Evolutionary conservation across 352 stramenopile genomes (phyloP).

Genomic region (Aphanomyces astaci): DNA sequence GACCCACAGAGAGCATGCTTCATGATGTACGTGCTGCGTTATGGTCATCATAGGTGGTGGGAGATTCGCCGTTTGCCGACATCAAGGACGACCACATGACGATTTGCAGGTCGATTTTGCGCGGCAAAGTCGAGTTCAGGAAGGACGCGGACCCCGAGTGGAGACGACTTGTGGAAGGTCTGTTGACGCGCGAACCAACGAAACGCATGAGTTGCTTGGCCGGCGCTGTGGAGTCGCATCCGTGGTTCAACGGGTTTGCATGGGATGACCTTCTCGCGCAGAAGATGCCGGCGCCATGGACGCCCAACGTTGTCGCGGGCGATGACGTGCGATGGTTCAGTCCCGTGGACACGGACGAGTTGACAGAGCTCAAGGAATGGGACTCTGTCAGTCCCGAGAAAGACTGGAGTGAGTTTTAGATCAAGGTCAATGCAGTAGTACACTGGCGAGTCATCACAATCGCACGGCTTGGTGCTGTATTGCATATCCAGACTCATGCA

Average conservation of each 20-base stretch:
- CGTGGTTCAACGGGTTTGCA: conserved; percentile 39
- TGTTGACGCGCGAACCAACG: conserved; percentile 40
- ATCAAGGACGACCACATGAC: conserved; percentile 30
- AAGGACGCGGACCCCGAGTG: conserved; percentile 31
- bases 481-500: no score
- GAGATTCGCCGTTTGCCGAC: conserved; percentile 32
- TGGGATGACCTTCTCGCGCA: conserved; percentile 35
- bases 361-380: conserved; percentile 34
- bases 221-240: conserved; percentile 28
- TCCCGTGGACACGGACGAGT: conserved; percentile 29
- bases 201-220: conserved; percentile 30
- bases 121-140: conserved; percentile 27
- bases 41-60: conserved; percentile 25
- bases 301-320: conserved; percentile 32
- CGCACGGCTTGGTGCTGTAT: no score
- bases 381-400: conserved; percentile 28
- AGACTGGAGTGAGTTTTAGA: conserved; percentile 39
- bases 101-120: conserved; percentile 33
- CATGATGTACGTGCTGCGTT: no score
- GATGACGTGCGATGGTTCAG: conserved; percentile 39
- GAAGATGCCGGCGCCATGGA: conserved; percentile 37
- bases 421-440: no score
- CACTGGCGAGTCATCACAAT: no score
- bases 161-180: conserved; percentile 33
- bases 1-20: no score